Evolutionary conservation across 2,329 filamentous ascomycete species (phyloP), one percentile per base, ranked within the genome.

Genomic region (Botryotinia convoluta): DNA sequence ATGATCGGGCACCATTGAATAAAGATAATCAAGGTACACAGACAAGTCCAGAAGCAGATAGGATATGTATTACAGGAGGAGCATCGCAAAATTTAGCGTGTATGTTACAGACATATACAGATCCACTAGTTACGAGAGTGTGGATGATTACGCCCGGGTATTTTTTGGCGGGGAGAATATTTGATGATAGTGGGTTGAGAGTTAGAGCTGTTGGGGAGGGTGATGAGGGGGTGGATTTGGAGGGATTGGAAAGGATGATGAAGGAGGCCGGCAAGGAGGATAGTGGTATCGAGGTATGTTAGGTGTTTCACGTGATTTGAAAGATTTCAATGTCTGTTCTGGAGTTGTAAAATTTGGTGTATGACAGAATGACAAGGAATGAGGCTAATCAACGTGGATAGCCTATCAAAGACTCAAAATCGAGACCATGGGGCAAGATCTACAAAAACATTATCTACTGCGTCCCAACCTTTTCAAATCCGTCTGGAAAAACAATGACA

Each of bases 401-500:
- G 74, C 65, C 76, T 14, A 67, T 76, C 32, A 70, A 73, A 78
- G 78, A 74, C 26, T 62, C 71, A 37, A 85, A 87, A 84, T 85
- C 72, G 37, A 85, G 87, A 84, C 84, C 88, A 22, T 86, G 88
- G 83, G 87, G 90, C 57, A 97, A 97, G 79, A 88, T 93, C 72
- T 98, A 97, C 84, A 91, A 90, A 72, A 93, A 98, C 80, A 81
- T 98, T 77, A 91, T 99, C 77, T 98, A 98, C 81, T 89, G 90
- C 45, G 94, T 97, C 22, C 93, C 96, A 0, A 94, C 94, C 0
- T 97, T 95, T 81, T 90, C 93, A 67, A 98, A 98, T 80, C 96
- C 96, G 0, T 94, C 92, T 0, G 93, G 92, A 44, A 92, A 91
- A 79, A 94, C 93, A 4, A 95, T 97, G 90, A 90, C 91, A 22